phyloP scores from a whole-genome alignment of 2,329 filamentous ascomycete species.

The Colletotrichum kahawae region DNA sequence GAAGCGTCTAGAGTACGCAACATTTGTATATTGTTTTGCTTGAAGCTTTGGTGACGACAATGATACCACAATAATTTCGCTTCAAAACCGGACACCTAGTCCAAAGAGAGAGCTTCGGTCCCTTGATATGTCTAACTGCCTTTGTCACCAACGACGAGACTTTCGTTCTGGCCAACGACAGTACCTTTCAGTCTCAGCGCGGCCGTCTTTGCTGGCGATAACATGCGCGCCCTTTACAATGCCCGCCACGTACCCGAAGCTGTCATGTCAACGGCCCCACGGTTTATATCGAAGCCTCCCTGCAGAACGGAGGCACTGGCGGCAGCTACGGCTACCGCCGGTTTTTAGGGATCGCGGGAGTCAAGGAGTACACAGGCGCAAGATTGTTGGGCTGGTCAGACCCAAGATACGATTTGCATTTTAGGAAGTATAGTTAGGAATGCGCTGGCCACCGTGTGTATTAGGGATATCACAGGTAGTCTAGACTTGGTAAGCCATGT shows the following conservation, averaged over 20 bases:
- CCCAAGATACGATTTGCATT: no score
- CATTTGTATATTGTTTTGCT: not conserved
- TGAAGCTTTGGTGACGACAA: not conserved
- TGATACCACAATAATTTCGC: not conserved
- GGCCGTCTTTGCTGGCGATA: not conserved
- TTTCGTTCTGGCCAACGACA: not conserved
- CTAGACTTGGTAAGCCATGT: fast-evolving
- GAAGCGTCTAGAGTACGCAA: not conserved
- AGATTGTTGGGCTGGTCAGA: no score
- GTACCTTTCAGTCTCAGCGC: fast-evolving
- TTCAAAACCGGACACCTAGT: fast-evolving
- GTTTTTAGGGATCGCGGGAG: no score
- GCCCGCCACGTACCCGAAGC: not conserved
- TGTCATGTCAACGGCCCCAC: not conserved
- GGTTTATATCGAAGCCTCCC: not conserved
- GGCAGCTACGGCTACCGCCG: no score
- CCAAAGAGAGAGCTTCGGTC: not conserved
- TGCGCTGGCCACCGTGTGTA: no score
- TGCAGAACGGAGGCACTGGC: no score
- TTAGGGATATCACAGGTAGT: no score
- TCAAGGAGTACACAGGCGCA: no score
- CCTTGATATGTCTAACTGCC: not conserved
- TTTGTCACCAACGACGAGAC: no score
- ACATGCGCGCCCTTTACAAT: not conserved
- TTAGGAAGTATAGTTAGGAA: no score